Conservation (phyloP, 192 early-diverging fungal genomes). For the Coemansia sp. region DNA sequence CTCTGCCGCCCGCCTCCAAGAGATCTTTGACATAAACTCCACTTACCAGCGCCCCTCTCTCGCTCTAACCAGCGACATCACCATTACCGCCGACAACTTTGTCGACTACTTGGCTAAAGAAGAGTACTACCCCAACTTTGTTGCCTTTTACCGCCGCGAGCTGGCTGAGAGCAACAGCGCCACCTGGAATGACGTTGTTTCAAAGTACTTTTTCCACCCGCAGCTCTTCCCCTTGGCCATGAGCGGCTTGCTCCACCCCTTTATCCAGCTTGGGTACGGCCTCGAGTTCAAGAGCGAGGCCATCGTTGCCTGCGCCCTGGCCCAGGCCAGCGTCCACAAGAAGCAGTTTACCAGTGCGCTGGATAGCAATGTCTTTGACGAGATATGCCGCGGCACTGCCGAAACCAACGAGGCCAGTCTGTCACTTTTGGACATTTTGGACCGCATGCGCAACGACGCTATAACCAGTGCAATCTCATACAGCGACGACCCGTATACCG, state of each 20-base stretch:
- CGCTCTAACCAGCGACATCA: constrained; percentile 12
- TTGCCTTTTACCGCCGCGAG: constrained; percentile 53
- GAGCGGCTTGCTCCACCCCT: constrained; percentile 57
- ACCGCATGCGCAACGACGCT: constrained; percentile 32
- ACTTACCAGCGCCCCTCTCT: constrained; percentile 28
- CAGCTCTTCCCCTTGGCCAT: constrained; percentile 48
- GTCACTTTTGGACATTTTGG: constrained; percentile 39
- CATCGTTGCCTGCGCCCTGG: constrained; percentile 54
- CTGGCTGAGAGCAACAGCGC: constrained; percentile 39
- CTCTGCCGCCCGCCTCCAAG: constrained; percentile 47
- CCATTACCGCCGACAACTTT: constrained; percentile 43
- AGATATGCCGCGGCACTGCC: constrained; percentile 4
- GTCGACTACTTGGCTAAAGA: constrained; percentile 33
- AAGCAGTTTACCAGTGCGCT: constrained; percentile 4
- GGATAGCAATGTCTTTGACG: constrained; percentile 10
- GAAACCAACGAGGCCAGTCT: neutral
- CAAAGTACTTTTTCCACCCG: constrained; percentile 49
- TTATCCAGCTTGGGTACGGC: constrained; percentile 64
- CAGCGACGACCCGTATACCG: neutral
- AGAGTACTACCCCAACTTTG: constrained; percentile 47
- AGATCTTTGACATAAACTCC: constrained; percentile 50
- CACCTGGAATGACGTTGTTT: constrained; percentile 31
- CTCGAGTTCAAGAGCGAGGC: constrained; percentile 59
- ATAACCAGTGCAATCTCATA: constrained; percentile 14
- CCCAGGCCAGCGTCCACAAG: constrained; percentile 50